Base-by-base conservation (phyloP, 352 stramenopile genomes). In the Achlya hypogyna region DNA sequence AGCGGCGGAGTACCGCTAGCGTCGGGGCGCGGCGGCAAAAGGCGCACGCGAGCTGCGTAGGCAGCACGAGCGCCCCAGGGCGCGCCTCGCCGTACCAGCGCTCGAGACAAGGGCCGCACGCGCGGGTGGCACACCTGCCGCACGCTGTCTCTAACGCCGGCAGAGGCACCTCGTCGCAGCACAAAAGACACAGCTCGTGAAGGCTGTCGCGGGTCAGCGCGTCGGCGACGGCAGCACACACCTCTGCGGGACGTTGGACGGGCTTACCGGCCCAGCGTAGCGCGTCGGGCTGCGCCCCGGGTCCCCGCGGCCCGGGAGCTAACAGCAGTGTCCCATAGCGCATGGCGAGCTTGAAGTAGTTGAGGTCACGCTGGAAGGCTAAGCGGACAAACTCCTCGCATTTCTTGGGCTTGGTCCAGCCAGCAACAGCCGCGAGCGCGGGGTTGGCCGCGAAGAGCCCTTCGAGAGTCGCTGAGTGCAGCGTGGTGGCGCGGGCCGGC, bases 291-390 rank as follows among this genome's bases (percentile, higher is more conserved):
- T 18, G 18, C 22, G 22, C 12, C 25, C 25, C 8, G 29, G 31
- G 2, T 38, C 49, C 10, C 20, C 49, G 25, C 25, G 12, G 14
- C 2, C 25, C 1, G 16, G 25, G 49, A 12, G 42, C 27, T 27
- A 66, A 66, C 16, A 66, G n/a, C 18, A 29, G 38, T 3, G 22
- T 22, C 28, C 56, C 38, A 4, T 56, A 22, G 20, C 28, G 59
- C 20, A 40, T 66, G 23, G 35, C 54, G 25, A 54, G 34, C 47
- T 66, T 66, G 28, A 66, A 66, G 42, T 54, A 66, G 47, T 66
- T 66, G 38, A 66, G 8, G 25, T 62, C 18, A 5, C 47, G 42
- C 18, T 53, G 16, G 16, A 66, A 54, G 27, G n/a, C 20, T 10
- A 38, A 45, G n/a, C 22, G 14, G 3, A 56, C 29, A 20, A 32